These are phyloP conservation scores for Powellomyces hirtus DNA, from an alignment of 192 early-diverging fungal species.

Conservation along the genomic window DNA sequence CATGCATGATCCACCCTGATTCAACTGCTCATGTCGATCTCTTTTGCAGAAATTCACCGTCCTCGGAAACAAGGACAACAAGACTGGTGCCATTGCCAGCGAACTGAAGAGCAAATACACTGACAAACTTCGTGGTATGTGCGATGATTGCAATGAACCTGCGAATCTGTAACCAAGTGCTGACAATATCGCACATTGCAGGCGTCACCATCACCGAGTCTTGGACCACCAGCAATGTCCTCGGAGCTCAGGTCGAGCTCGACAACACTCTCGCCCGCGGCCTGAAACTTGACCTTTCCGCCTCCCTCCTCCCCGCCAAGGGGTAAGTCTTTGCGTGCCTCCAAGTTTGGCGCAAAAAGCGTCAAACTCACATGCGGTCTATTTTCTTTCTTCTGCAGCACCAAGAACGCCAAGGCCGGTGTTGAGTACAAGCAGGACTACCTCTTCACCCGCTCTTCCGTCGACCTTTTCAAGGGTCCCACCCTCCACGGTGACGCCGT, in stretches of 20 bases:
- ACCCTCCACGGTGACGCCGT: slow-evolving; percentile 85
- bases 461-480: slow-evolving; percentile 96
- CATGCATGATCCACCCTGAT: neutral
- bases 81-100: slow-evolving; percentile 89
- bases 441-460: slow-evolving; percentile 79
- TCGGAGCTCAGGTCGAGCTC: slow-evolving; percentile 90
- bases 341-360: too few relatives aligned
- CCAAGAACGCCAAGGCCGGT: slow-evolving; percentile 77
- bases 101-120: slow-evolving; percentile 98
- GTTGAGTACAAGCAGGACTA: slow-evolving; percentile 95
- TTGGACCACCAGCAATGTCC: slow-evolving; percentile 93
- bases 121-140: slow-evolving; percentile 83
- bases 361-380: neutral
- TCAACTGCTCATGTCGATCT: neutral
- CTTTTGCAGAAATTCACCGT: slow-evolving; percentile 86
- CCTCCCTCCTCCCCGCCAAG: slow-evolving; percentile 79
- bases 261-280: slow-evolving; percentile 94
- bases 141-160: too few relatives aligned
- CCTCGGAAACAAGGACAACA: slow-evolving; percentile 89
- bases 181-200: too few relatives aligned
- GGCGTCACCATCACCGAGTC: slow-evolving; percentile 90
- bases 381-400: slow-evolving; percentile 39
- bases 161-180: too few relatives aligned
- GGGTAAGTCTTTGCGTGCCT: slow-evolving; percentile 44
- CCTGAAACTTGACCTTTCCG: slow-evolving; percentile 88